Percentiles rank a stretch among this genome's conserved stretches.
Conservation (phyloP, 345 rosid species). For the Dovyalis caffra region DNA sequence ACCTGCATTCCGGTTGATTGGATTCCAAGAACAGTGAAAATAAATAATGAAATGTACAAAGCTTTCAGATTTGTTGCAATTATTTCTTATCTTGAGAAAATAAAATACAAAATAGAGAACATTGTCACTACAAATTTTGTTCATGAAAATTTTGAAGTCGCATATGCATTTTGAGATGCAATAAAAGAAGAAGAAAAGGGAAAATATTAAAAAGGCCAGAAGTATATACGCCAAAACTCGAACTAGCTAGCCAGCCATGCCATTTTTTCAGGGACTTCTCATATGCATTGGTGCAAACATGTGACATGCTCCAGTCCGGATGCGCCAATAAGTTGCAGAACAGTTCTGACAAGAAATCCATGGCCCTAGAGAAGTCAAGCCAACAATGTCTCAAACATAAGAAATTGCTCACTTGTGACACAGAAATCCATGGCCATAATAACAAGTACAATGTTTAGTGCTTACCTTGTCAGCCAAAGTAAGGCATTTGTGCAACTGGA, state of each 20-base stretch:
- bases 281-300: slow-evolving; percentile 20
- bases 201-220: too few species aligned
- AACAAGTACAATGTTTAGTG: too few species aligned
- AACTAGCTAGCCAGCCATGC: slow-evolving; percentile 28
- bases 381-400: neutral
- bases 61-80: too few species aligned
- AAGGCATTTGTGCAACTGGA: slow-evolving; percentile 25
- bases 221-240: slow-evolving; percentile 19
- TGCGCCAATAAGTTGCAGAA: slow-evolving; percentile 15
- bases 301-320: slow-evolving; percentile 30
- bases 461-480: slow-evolving; percentile 28
- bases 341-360: slow-evolving; percentile 23
- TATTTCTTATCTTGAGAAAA: too few species aligned
- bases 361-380: slow-evolving; percentile 6
- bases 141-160: too few species aligned
- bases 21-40: neutral
- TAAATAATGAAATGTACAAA: neutral
- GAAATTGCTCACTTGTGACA: neutral
- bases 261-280: slow-evolving; percentile 23
- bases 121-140: too few species aligned
- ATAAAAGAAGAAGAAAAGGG: too few species aligned
- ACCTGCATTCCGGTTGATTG: slow-evolving; percentile 7
- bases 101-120: too few species aligned
- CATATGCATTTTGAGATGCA: too few species aligned
- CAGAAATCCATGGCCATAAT: too few species aligned